phyloP scores from a whole-genome alignment of 1,284 basidiomycete genomes.

The Ustilago hordei region DNA sequence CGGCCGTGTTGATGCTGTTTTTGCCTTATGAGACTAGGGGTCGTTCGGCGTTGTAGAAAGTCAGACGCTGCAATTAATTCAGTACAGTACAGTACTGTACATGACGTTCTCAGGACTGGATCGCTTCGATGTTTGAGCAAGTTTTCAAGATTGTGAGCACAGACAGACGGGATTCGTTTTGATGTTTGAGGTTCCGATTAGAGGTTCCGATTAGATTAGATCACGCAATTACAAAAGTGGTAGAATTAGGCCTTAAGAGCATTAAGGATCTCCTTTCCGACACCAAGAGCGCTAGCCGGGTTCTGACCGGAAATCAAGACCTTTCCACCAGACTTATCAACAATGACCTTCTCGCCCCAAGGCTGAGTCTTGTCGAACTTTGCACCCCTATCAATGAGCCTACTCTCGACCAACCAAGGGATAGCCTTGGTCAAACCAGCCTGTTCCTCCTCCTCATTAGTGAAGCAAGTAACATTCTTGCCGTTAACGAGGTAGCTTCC shows the following conservation, averaged over 20 bases:
- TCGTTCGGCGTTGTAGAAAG: conserved; percentile 22
- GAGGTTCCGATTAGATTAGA: not conserved
- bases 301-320: conserved; percentile 72
- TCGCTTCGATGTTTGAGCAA: not conserved
- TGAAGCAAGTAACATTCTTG: conserved; percentile 77
- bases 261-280: conserved; percentile 49
- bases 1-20: conserved; percentile 76
- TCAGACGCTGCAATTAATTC: not conserved
- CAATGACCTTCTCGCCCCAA: conserved; percentile 74
- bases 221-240: not conserved
- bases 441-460: conserved; percentile 78
- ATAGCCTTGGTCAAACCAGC: conserved; percentile 71
- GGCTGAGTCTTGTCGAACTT: conserved; percentile 73
- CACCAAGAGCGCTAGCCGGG: conserved; percentile 45
- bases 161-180: not conserved
- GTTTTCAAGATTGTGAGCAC: not conserved
- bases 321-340: conserved; percentile 55
- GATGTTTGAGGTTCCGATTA: not conserved
- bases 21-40: conserved; percentile 77
- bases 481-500: conserved; percentile 73
- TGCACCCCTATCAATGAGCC: conserved; percentile 76
- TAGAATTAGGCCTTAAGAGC: conserved; percentile 40
- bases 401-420: conserved; percentile 79
- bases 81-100: not conserved
- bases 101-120: not conserved